Base-by-base conservation (phyloP, 1,284 basidiomycete genomes). In the Rhodotorula sp. region DNA sequence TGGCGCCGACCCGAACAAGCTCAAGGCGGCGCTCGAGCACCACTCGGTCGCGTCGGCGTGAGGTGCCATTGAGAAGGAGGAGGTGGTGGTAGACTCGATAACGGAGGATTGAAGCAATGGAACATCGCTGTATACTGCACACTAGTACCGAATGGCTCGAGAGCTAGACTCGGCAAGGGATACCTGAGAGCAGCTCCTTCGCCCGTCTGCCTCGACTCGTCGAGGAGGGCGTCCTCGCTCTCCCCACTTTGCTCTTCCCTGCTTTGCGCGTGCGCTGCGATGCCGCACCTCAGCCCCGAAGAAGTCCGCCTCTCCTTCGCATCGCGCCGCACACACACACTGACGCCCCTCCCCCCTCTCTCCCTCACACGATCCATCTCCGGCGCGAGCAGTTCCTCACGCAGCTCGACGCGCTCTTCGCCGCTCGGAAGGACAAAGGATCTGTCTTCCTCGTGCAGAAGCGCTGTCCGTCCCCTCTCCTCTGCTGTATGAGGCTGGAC, bases 1-100 rank as follows among this genome's bases (percentile, higher is more conserved):
- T 62, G 91, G 91, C 72, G 90, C 90, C 54, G 84, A 82, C 68
- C 85, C 85, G 27, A 80, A 80, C 71, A 84, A 84, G 80, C 81
- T 86, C 57, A 81, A 80, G 67, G 62, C 54, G 32, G 70, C 66
- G 13, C 67, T 72, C 64, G 61, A 68, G 66, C 66, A 66, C 66
- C 70, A 72, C 70, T 59, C 44, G n/a, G 70, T 59, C 41, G 59
- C 61, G 54, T 48, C 39, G 29, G 60, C 60, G 34, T 61, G 15
- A 61, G 32, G 0, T 27, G 22, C 37, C 19, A 0, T 37, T 27
- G 55, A 17, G 17, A 36, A 22, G 22, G 19, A 8, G 46, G 19
- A 48, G n/a, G n/a, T n/a, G n/a, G n/a, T n/a, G n/a, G 46, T 51
- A 51, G 50, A 51, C n/a, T 29, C n/a, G 25, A 15, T 36, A 21